Base-by-base conservation (phyloP, 495 filamentous ascomycete species). In the Tuber microsphaerosporum region DNA sequence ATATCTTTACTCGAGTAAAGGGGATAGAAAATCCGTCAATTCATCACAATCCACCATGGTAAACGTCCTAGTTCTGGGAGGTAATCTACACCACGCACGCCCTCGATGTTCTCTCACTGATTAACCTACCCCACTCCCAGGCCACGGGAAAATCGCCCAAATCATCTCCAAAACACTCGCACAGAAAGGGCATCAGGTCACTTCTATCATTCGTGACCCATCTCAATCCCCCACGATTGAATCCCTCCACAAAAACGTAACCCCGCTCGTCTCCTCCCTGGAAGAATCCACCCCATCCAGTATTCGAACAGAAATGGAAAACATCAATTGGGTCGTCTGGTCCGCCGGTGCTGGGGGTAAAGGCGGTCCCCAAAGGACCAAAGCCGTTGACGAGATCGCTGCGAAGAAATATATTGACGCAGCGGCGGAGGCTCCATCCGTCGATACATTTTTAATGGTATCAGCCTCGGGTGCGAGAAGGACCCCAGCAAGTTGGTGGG, bases 281-380 rank as follows among this genome's bases (percentile, higher is more conserved):
- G 90, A 87, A 71, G 84, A 88, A 34, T 86, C 86, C 31, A 84
- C 87, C 9, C 84, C 84, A 19, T 91, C 90, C 22, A 84, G 82
- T 22, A 75, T 87, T 56, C 81, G 87, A 70, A 89, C 92, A 5
- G 83, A 93, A 0, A 84, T 94, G 68, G 87, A 88, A 45, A 93
- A 90, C 71, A 79, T 94, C 5, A 91, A 94, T 76, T 93, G 91
- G 82, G 90, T 96, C 16, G 88, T 94, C 70, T 97, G 90, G 90
- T 89, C 89, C 80, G 93, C 93, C 48, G 92, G 91, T 90, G 92
- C 92, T 37, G 92, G 91, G 48, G 92, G 92, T 12, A 92, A 92
- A 84, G 92, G 92, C 51, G 91, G 89, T 7, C 84, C 89, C 0
- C 83, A 86, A 34, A 85, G 91, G 41, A 91, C 89, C 14, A 84